Evolutionary conservation across 176 grass and related monocot genomes (phyloP).

Genomic region (Ampelocalamus luodianensis): DNA sequence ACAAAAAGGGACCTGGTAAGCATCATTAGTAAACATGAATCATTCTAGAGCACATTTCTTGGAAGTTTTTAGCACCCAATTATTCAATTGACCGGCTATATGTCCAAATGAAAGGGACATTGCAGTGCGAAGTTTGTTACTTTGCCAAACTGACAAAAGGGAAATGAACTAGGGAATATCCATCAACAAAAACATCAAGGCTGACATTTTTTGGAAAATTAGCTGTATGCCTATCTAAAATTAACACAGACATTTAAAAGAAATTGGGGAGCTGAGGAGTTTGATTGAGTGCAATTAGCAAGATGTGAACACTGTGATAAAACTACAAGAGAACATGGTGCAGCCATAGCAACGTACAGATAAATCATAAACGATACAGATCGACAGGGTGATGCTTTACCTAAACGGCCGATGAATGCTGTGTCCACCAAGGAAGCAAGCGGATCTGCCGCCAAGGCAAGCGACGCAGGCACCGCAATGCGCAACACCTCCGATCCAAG

Average conservation of each 20-base stretch:
- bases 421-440: conserved; percentile 93
- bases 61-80: conserved; percentile 34
- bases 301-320: not conserved
- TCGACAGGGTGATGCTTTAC: conserved; percentile 32
- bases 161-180: not conserved
- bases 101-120: conserved; percentile 23
- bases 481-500: conserved; percentile 77
- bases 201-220: not conserved
- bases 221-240: not conserved
- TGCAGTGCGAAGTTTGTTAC: conserved; percentile 25
- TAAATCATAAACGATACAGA: not conserved
- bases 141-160: conserved; percentile 29
- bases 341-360: not conserved
- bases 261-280: not conserved
- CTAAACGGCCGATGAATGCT: conserved; percentile 92
- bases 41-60: not conserved
- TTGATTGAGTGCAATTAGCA: not conserved
- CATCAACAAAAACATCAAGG: conserved; percentile 9
- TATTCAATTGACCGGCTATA: conserved; percentile 10
- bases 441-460: conserved; percentile 89
- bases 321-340: not conserved
- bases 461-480: conserved; percentile 83
- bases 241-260: not conserved
- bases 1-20: not conserved
- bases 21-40: conserved; percentile 13